Evolutionary conservation across 768 basidiomycete genomes (phyloP).

Genomic region (Filobasidium wieringae): DNA sequence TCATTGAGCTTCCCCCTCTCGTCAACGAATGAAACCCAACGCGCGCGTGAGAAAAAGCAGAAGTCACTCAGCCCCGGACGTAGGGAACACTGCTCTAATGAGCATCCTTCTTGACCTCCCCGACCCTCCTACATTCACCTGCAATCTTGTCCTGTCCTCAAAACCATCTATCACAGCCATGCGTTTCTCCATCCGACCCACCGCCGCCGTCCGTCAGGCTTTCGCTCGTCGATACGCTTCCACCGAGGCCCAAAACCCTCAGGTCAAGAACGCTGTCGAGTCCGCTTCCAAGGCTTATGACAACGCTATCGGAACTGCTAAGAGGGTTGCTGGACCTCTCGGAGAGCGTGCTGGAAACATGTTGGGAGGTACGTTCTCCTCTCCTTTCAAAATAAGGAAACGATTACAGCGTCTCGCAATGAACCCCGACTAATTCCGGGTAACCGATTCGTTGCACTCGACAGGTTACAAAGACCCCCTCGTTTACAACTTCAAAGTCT

Average conservation of each 20-base stretch:
- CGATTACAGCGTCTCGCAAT: neutral
- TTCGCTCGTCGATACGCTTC: constrained; percentile 21
- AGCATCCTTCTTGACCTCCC: neutral
- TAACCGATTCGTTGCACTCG: neutral
- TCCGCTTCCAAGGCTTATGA: constrained; percentile 29
- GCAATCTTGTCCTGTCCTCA: neutral
- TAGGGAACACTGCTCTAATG: no score
- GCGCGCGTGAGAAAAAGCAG: no score
- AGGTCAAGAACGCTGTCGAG: constrained; percentile 34
- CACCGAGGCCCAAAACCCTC: constrained; percentile 23
- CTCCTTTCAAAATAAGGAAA: neutral
- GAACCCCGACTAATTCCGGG: neutral
- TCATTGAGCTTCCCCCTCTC: no score
- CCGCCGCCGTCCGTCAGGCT: constrained; percentile 4
- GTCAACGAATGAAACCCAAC: no score
- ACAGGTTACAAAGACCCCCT: constrained; percentile 30
- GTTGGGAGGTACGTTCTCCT: constrained; percentile 29
- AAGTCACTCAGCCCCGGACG: no score
- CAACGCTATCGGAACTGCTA: constrained; percentile 24
- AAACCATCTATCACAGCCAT: constrained; percentile 2
- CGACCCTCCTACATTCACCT: neutral
- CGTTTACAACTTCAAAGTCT: constrained; percentile 37
- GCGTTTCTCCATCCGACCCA: constrained; percentile 18
- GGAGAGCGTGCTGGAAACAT: constrained; percentile 31
- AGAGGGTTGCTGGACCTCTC: constrained; percentile 36